Evolutionary conservation across 2,329 filamentous ascomycete species (phyloP), one percentile per base, ranked within the genome.

Genomic region (Calonectria montana): DNA sequence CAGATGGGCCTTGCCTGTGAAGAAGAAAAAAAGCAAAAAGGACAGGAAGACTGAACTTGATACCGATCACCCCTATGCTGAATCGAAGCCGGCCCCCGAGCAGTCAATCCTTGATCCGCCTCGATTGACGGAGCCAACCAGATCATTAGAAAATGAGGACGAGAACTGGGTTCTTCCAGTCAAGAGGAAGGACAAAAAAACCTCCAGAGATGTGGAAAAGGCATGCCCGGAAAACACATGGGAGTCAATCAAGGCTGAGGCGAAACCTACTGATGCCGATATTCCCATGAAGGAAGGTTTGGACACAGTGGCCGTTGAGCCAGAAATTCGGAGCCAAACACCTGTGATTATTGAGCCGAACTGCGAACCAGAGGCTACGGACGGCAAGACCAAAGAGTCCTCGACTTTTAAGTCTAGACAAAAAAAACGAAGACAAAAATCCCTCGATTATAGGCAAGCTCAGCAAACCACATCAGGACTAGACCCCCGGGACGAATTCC

Each of bases 21-120:
- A 65, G 79, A 84, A 81, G 80, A 85, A 83, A 80, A 82, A 80
- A 77, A 83, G 75, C 53, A 75, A 75, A 23, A 37, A 5, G 29
- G 75, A 74, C 78, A 73, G 59, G 45, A 23, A 47, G 25, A 65
- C 21, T 16, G 23, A 25, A 2, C 13, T 16, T 43, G 23, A 21
- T 2, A 23, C 41, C 9, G 21, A 29, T 39, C 21, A 21, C 9
- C 35, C 27, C 4, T 48, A 65, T 55, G 9, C 39, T 12, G 55
- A 62, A 48, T 53, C 41, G 57, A 70, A 62, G 15, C 25, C 39
- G 21, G 47, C 21, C 6, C 16, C n/a, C 10, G 53, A 16, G 21
- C 21, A 18, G 31, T 21, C 13, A 59, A 39, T 16, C 15, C 37
- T 59, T 27, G 53, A 39, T 21, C n/a, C 31, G 9, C 21, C 53